Evolutionary conservation across 140 eudicot genomes (phyloP).

Genomic region (Bidens hawaiensis): DNA sequence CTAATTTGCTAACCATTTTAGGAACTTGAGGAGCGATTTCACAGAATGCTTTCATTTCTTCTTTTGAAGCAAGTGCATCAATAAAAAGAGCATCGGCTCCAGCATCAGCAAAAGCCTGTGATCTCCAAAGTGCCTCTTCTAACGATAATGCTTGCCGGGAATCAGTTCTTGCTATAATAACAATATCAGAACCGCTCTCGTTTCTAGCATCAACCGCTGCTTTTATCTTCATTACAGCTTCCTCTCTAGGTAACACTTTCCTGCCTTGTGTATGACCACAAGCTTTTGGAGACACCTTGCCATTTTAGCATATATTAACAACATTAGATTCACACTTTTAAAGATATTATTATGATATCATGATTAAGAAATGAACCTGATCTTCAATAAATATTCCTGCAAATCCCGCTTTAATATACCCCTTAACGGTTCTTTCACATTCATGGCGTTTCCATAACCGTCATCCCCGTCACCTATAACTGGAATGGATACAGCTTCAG

Average conservation of each 20-base stretch:
- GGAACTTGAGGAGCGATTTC: constrained; percentile 65
- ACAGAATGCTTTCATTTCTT: constrained; percentile 88
- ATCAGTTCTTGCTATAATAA: constrained; percentile 91
- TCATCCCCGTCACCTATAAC: constrained; percentile 95
- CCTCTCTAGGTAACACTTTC: constrained; percentile 83
- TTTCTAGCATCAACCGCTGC: constrained; percentile 96
- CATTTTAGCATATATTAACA: constrained; percentile 25
- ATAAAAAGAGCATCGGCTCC: constrained; percentile 95
- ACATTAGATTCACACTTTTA: too few relatives aligned
- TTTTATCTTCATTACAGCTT: constrained; percentile 83
- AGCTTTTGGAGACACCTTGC: constrained; percentile 93
- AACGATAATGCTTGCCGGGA: constrained; percentile 92
- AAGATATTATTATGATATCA: too few relatives aligned
- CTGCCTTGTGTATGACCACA: constrained; percentile 98
- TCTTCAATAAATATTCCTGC: constrained; percentile 95
- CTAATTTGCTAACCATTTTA: constrained; percentile 51
- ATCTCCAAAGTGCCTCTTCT: constrained; percentile 85
- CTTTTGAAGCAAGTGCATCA: constrained; percentile 88
- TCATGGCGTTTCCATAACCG: constrained; percentile 96
- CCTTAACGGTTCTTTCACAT: constrained; percentile 91
- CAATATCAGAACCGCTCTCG: constrained; percentile 87
- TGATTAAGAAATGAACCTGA: constrained; percentile 56
- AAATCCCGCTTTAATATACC: constrained; percentile 84
- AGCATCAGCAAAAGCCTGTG: constrained; percentile 83
- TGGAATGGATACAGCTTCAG: constrained; percentile 84